Evolutionary conservation across 345 rosid genomes (phyloP), one percentile per base, ranked within the genome.

Genomic region (Dipteronia dyeriana): DNA sequence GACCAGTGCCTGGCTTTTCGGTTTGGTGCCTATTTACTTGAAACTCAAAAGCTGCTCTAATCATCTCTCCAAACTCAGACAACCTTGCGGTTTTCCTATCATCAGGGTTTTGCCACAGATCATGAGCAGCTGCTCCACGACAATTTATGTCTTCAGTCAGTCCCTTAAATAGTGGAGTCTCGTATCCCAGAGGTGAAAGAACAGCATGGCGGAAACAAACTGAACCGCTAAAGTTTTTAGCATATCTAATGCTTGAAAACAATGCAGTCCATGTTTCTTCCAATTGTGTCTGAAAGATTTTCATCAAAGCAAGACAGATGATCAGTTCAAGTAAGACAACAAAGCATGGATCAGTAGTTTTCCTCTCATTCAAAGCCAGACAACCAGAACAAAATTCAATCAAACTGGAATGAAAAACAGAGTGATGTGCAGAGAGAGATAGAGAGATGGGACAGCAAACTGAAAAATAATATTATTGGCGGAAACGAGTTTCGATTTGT

Each of bases 51-150:
- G 98, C 84, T 62, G 94, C 81, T 87, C 92, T 89, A 76, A 91
- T 92, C 95, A 96, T 91, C 82, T 96, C 99, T 53, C 98, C 99
- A 72, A 95, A 93, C 86, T 95, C 97, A 14, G 94, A 89, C 49
- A 95, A 79, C 17, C 98, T 81, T 1, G 98, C 94, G 4, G 98
- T 91, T 78, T 85, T 94, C 8, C 10, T 63, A 53, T 82, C 80
- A 73, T 92, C 90, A 3, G 94, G 95, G 72, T 78, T 91, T 83
- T 79, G 88, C 95, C 91, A 84, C 11, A 92, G 90, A 45, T 85
- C 91, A 5, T 79, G 90, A 29, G 94, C 91, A 64, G 92, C 75
- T 41, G 90, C 88, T 70, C 99, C 98, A 3, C 70, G 77, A 80
- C 99, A 94, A 43, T 78, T 68, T 68, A 92, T 87, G 2, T 84